These are phyloP conservation scores for Fusarium musae DNA, from an alignment of 2,329 filamentous ascomycete species.

Conservation along the genomic window DNA sequence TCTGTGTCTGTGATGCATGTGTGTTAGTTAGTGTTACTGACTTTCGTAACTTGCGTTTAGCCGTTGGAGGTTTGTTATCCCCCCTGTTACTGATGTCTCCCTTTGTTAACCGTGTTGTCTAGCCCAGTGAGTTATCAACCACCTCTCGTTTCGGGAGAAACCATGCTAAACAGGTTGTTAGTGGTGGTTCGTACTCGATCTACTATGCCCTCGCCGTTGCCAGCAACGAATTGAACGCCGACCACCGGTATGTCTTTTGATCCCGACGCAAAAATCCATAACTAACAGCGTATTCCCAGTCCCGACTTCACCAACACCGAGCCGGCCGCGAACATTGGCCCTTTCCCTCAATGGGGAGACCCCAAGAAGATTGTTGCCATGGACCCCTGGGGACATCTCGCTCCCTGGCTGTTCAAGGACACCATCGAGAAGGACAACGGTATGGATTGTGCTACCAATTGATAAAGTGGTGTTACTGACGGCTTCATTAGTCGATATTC, in stretches of 20 bases:
- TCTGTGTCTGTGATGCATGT: slow-evolving; percentile 9
- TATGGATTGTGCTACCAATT: slow-evolving; percentile 42
- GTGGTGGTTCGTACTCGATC: slow-evolving; percentile 92
- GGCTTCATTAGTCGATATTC: slow-evolving; percentile 72
- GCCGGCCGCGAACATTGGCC: slow-evolving; percentile 88
- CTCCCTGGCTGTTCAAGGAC: slow-evolving; percentile 84
- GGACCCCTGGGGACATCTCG: slow-evolving; percentile 92
- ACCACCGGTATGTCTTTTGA: slow-evolving; percentile 70
- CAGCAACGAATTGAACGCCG: slow-evolving; percentile 84
- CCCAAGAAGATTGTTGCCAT: slow-evolving; percentile 96
- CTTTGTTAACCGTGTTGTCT: slow-evolving; percentile 31
- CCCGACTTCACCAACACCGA: slow-evolving; percentile 81
- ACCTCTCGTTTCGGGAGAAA: neutral
- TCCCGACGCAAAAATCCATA: too few species aligned
- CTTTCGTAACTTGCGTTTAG: slow-evolving; percentile 47
- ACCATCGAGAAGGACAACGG: slow-evolving; percentile 79
- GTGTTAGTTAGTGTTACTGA: slow-evolving; percentile 22
- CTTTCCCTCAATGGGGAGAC: slow-evolving; percentile 89
- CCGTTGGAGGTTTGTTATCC: slow-evolving; percentile 64
- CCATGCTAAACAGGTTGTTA: slow-evolving; percentile 34
- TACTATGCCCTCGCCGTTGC: slow-evolving; percentile 95
- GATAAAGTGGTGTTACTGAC: slow-evolving; percentile 8
- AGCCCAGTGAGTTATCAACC: slow-evolving; percentile 49
- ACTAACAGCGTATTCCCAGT: slow-evolving; percentile 45
- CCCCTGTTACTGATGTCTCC: slow-evolving; percentile 35